A percentile compares a stretch with the other conserved stretches of the same genome.
These are phyloP conservation scores for Aciculosporium take DNA, from an alignment of 2,329 filamentous ascomycete genomes.

Conservation along the genomic window DNA sequence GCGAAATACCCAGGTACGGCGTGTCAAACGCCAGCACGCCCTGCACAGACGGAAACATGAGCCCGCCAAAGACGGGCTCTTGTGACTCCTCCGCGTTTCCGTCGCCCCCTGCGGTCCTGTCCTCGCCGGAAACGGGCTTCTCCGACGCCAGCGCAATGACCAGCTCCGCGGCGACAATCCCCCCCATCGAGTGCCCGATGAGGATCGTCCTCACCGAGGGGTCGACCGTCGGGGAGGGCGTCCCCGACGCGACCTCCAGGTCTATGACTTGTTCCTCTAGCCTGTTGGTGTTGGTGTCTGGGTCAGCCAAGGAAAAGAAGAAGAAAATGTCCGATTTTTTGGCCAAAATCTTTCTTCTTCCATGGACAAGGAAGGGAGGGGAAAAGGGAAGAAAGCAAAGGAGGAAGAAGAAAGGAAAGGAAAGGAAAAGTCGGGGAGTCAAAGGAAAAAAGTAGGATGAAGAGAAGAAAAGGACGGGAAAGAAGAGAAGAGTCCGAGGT, in stretches of 20 bases:
- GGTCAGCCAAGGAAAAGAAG: no score
- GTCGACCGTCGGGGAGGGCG: slow-evolving; percentile 71
- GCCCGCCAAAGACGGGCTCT: slow-evolving; percentile 32
- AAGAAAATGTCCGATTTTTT: no score
- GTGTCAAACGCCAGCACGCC: slow-evolving; percentile 90
- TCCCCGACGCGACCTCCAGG: slow-evolving; percentile 69
- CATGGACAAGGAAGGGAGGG: no score
- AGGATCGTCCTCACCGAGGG: slow-evolving; percentile 72
- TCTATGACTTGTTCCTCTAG: slow-evolving; percentile 88
- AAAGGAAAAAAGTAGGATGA: no score
- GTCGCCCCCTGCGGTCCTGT: no score
- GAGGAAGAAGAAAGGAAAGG: no score
- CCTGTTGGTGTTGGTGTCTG: no score
- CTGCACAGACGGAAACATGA: slow-evolving; percentile 91
- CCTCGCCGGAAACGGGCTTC: slow-evolving; percentile 34
- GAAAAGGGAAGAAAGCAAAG: no score
- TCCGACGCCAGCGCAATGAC: slow-evolving; percentile 55
- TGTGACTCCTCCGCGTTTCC: slow-evolving; percentile 20
- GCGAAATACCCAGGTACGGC: slow-evolving; percentile 71
- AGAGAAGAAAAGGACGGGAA: no score
- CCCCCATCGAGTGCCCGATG: slow-evolving; percentile 80
- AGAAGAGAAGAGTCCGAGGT: no score
- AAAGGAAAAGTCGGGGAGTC: no score
- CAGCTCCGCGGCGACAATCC: slow-evolving; percentile 86
- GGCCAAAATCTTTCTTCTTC: no score